Conservation (phyloP, 78 protist species). For the Dictyostelium purpureum region DNA sequence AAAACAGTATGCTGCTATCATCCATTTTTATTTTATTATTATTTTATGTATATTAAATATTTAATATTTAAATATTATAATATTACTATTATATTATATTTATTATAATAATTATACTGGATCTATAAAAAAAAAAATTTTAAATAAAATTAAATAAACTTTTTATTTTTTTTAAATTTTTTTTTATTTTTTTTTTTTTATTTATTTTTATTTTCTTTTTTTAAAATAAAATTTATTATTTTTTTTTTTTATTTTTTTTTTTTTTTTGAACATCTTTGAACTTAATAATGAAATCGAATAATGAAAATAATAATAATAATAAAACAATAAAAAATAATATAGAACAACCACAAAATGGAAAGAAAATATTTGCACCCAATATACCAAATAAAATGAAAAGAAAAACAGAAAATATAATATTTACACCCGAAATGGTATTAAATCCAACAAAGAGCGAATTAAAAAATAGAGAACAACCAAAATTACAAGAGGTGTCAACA, state of each 20-base stretch:
- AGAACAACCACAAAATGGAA: neutral
- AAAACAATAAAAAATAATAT: neutral
- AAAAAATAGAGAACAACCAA: neutral
- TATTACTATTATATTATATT: too few species aligned
- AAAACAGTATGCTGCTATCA: slow-evolving; percentile 62
- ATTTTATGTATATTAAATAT: neutral
- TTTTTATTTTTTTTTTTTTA: too few species aligned
- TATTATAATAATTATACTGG: too few species aligned
- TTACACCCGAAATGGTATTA: neutral
- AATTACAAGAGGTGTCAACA: neutral
- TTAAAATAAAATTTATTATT: neutral
- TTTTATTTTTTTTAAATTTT: neutral
- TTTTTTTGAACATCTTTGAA: neutral
- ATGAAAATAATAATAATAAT: neutral
- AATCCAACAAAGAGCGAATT: slow-evolving; percentile 14
- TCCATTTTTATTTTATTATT: slow-evolving; percentile 27
- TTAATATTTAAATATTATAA: too few species aligned
- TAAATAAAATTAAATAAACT: neutral
- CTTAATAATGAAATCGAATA: neutral
- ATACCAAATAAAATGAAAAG: slow-evolving; percentile 3
- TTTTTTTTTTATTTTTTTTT: neutral
- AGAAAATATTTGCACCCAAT: slow-evolving; percentile 54
- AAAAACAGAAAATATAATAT: neutral
- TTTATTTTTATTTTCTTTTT: neutral
- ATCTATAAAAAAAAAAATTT: neutral